Evolutionary conservation across 2,329 filamentous ascomycete species (phyloP).

Genomic region (Paraphoma chrysanthemicola): DNA sequence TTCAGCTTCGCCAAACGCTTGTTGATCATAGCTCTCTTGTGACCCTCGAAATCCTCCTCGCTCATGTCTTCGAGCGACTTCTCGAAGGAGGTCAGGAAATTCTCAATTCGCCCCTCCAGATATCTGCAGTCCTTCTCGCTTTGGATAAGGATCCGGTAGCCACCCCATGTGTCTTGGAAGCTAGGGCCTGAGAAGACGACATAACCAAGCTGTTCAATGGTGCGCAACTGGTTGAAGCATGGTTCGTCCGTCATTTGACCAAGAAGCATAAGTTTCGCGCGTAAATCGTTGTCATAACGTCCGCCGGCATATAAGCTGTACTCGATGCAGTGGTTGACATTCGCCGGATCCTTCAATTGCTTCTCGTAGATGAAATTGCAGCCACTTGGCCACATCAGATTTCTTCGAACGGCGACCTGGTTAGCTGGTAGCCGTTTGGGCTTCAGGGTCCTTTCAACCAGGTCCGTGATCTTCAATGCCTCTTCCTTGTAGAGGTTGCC

Average conservation of each 20-base stretch:
- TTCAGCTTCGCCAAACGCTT: constrained; percentile 90
- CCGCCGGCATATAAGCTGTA: constrained; percentile 55
- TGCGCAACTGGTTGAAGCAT: constrained; percentile 91
- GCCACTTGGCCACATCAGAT: constrained; percentile 77
- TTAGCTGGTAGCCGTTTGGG: constrained; percentile 74
- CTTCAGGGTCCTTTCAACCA: constrained; percentile 79
- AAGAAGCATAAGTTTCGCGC: constrained; percentile 80
- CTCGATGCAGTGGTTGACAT: constrained; percentile 69
- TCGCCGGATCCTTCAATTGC: constrained; percentile 81
- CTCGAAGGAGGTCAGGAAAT: constrained; percentile 75
- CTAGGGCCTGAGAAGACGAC: constrained; percentile 86
- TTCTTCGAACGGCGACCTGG: constrained; percentile 81
- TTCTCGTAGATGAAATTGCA: constrained; percentile 85
- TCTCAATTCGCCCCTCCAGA: constrained; percentile 85
- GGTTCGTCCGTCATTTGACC: constrained; percentile 93
- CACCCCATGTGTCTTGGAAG: constrained; percentile 75
- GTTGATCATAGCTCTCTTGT: constrained; percentile 88
- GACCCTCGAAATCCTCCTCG: constrained; percentile 83
- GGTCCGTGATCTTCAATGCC: constrained; percentile 80
- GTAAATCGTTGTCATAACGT: constrained; percentile 66
- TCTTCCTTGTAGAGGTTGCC: constrained; percentile 96
- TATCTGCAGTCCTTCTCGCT: constrained; percentile 86
- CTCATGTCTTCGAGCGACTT: constrained; percentile 76
- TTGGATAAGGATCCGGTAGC: constrained; percentile 90
- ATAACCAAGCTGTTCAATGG: constrained; percentile 97